Base-by-base conservation (phyloP, 148 eudicot species). In the Selenicereus undatus region DNA sequence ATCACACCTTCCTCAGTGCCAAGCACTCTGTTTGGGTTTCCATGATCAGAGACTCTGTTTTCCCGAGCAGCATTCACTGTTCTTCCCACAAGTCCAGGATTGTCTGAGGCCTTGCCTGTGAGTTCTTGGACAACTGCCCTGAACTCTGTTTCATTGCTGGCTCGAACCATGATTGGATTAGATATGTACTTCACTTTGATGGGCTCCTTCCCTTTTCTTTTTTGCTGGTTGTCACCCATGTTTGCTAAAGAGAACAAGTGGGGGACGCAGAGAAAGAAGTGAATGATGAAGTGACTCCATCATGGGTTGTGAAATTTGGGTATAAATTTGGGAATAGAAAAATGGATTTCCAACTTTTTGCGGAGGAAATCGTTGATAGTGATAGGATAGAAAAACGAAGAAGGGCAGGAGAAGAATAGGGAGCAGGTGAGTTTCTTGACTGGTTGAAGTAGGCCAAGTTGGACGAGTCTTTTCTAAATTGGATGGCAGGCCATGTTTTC, bases 121-220 rank as follows among this genome's bases (percentile, higher is more conserved):
- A 87, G 89, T 36, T 85, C 74, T 62, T 87, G 89, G 69, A 87
- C 89, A 36, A 87, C 85, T 10, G 88, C 86, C 27, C 76, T 81
- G 65, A 87, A 87, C 84, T 87, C 89, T 1, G 82, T 74, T 56
- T 84, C 88, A 75, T 64, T 87, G 52, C 32, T 58, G 36, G 89
- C 88, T 52, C 78, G 58, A 17, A 87, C 89, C 84, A 85, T 83
- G 76, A 85, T 77, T 20, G 89, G 89, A n/a, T 76, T 85, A 4
- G 89, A 87, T 73, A 87, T 87, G 80, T 87, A 85, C 69, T 73
- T 87, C 29, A 87, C 82, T 74, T 83, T 87, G 71, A 81, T 79
- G 11, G 86, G 86, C 35, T 87, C 83, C 71, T 66, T 87, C 62
- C 50, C 69, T 39, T 54, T 73, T 84, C 70, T 24, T 58, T 77